phyloP scores from a whole-genome alignment of 164 flowering plant species.

The Berberis thunbergii region DNA sequence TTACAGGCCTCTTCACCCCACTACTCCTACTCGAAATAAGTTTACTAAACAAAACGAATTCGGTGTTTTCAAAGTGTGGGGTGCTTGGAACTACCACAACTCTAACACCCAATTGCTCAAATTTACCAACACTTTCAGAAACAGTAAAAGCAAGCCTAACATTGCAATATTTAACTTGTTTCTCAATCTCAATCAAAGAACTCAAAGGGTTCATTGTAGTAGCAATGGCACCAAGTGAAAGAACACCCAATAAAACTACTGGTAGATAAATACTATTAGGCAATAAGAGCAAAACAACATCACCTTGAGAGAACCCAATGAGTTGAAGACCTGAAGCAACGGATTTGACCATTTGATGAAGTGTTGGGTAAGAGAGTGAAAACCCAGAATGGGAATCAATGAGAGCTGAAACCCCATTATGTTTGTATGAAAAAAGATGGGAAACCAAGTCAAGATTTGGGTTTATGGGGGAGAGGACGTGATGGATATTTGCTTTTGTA shows the following conservation, averaged over 20 bases:
- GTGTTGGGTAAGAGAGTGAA: slow-evolving; percentile 42
- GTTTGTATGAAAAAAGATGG: slow-evolving; percentile 48
- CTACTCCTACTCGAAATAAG: slow-evolving; percentile 22
- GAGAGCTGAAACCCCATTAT: slow-evolving; percentile 41
- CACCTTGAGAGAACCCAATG: slow-evolving; percentile 48
- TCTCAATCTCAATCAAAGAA: slow-evolving; percentile 37
- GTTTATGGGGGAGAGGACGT: slow-evolving; percentile 33
- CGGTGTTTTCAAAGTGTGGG: neutral
- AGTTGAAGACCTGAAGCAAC: slow-evolving; percentile 47
- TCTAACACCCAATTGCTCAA: slow-evolving; percentile 27
- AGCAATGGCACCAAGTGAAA: slow-evolving; percentile 56
- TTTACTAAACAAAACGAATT: slow-evolving; percentile 20
- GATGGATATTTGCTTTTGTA: slow-evolving; percentile 38
- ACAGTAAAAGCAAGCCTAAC: slow-evolving; percentile 31
- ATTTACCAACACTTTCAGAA: slow-evolving; percentile 13
- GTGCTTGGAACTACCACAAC: slow-evolving; percentile 38
- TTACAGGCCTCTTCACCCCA: slow-evolving; percentile 20
- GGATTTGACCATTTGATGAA: slow-evolving; percentile 41
- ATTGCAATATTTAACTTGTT: slow-evolving; percentile 27
- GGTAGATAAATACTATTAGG: slow-evolving; percentile 65
- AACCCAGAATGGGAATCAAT: slow-evolving; percentile 61
- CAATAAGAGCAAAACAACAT: slow-evolving; percentile 50
- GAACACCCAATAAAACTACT: slow-evolving; percentile 41
- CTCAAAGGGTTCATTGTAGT: slow-evolving; percentile 63
- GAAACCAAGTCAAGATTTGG: slow-evolving; percentile 57